Conservation (phyloP, 495 filamentous ascomycete genomes). For the Aspergillus steynii region DNA sequence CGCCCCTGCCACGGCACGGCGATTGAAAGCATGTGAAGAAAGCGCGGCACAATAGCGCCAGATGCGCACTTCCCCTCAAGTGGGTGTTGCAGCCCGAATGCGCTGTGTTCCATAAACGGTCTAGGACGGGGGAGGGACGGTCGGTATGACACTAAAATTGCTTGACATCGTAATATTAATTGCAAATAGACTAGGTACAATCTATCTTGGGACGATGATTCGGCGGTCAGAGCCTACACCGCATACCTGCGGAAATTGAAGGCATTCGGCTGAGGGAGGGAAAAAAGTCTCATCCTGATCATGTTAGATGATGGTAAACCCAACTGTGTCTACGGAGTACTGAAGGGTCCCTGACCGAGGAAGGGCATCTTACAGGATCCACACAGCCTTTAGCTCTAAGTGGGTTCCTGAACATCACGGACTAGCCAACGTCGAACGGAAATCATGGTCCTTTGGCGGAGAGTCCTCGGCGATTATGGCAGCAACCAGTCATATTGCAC, state of each 20-base stretch:
- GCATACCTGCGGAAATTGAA: conserved; percentile 4
- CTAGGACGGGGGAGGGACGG: conserved; percentile 1
- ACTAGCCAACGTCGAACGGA: neutral
- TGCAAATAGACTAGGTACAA: conserved; percentile 1
- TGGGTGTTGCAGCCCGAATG: conserved; percentile 2
- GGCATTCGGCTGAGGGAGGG: neutral
- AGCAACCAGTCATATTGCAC: neutral
- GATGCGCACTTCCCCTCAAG: conserved; percentile 2
- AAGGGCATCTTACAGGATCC: neutral
- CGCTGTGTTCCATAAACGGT: conserved; percentile 4
- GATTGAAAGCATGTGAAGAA: conserved; percentile 9
- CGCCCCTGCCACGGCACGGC: neutral
- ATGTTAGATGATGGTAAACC: neutral
- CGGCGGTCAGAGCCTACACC: neutral
- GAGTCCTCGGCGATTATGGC: neutral
- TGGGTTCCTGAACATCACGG: neutral
- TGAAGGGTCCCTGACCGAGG: neutral
- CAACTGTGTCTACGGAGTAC: neutral
- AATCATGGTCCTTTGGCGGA: neutral
- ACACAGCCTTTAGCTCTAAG: neutral
- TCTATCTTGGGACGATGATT: neutral
- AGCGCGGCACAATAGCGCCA: conserved; percentile 5
- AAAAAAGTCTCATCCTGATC: conserved; percentile 1
- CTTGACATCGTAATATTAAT: conserved; percentile 5
- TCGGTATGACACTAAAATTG: conserved; percentile 8